Base-by-base conservation (phyloP, 305 asterid species). In the Euphrasia arctica region DNA sequence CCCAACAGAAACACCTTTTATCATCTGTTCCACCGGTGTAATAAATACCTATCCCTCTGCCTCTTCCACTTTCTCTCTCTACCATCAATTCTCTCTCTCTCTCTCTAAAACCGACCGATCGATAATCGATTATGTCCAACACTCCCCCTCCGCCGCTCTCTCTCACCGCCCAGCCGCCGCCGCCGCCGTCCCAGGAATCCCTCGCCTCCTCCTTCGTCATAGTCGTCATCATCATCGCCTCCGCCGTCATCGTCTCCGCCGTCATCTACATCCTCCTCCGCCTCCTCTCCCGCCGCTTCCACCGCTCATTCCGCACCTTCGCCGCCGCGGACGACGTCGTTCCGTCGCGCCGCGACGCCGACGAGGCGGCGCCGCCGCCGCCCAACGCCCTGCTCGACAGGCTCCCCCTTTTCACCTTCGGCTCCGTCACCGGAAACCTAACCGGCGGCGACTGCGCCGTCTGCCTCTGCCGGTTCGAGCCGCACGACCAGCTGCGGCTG, bases 381-480 rank as follows among this genome's bases (percentile, higher is more conserved):
- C 7, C 76, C 1, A 18, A 43, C 48, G 64, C 70, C 6, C n/a
- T 77, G 65, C 76, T 84, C 22, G 86, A 90, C 3, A 65, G 83
- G 4, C 86, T 93, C 3, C 97, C 97, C 13, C 66, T 90, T 5
- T 93, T 90, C 72, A 79, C 81, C 0, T 88, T 85, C 64, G 74
- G 82, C 0, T 82, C 90, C 0, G 83, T 88, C 49, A 73, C 85
- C 49, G 89, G 90, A 0, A 78, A 72, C 69, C 78, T 86, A n/a
- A 57, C 81, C 67, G 88, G 85, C 2, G 96, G 83, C 1, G 99
- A 93, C 57, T 93, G 95, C 68, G 95, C 95, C 0, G 96, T 93
- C 0, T 90, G 99, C 18, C 56, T 93, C 7, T 84, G 91, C 10
- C 90, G 82, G 47, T 93, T 90, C 55, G 92, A 90, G 70, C 71